Percentiles rank a stretch among this genome's conserved stretches.
Evolutionary conservation across 2,329 filamentous ascomycete species (phyloP).

Genomic region (Ascochyta koolunga): DNA sequence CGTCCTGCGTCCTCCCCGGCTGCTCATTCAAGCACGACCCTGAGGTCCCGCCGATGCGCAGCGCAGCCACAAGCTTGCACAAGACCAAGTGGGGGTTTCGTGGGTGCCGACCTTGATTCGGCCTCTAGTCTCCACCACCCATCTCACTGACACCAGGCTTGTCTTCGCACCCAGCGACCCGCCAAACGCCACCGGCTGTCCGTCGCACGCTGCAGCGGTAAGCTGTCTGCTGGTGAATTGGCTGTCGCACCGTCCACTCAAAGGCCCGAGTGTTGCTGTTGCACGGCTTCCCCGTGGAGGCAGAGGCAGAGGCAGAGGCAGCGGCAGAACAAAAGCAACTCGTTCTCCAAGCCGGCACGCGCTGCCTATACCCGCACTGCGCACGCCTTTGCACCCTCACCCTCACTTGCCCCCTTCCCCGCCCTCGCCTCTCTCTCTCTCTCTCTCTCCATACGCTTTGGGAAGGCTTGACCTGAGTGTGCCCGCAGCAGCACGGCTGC

Average conservation of each 20-base stretch:
- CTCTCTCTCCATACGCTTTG: background rate
- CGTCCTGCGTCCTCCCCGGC: constrained; percentile 6
- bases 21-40: constrained; percentile 22
- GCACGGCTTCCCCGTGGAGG: constrained; percentile 26
- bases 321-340: constrained; percentile 14
- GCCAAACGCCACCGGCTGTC: constrained; percentile 29
- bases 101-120: constrained; percentile 26
- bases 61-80: constrained; percentile 10
- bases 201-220: constrained; percentile 32
- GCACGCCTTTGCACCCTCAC: background rate
- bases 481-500: constrained; percentile 22
- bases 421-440: too few species aligned
- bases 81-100: constrained; percentile 23
- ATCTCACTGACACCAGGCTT: constrained; percentile 22
- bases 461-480: background rate
- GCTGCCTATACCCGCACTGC: constrained; percentile 1
- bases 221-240: constrained; percentile 22
- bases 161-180: constrained; percentile 19
- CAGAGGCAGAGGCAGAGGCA: too few species aligned
- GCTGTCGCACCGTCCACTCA: constrained; percentile 30
- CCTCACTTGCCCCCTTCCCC: too few species aligned
- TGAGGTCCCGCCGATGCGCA: constrained; percentile 7
- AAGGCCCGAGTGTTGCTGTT: constrained; percentile 16
- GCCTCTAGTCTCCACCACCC: constrained; percentile 14
- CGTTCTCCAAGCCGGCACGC: constrained; percentile 1